Conservation (phyloP, 495 filamentous ascomycete genomes). For the Aspergillus affinis region DNA sequence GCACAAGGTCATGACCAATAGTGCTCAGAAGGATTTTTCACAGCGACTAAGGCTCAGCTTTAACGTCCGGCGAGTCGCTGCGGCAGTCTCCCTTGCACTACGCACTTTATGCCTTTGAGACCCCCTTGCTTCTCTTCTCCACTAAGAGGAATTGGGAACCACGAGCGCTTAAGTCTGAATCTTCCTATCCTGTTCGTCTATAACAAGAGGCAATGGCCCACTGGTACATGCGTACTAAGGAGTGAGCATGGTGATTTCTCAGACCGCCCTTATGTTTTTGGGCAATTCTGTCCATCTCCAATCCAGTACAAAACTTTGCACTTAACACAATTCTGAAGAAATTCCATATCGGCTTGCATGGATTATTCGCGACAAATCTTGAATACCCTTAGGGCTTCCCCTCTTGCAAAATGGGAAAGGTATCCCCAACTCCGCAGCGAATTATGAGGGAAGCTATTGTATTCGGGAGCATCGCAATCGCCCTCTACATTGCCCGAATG, state of each 20-base stretch:
- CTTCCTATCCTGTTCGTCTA: not conserved
- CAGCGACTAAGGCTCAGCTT: not conserved
- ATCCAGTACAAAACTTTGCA: not conserved
- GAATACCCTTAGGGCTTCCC: not conserved
- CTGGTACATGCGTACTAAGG: not conserved
- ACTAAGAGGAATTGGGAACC: not conserved
- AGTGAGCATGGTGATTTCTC: not conserved
- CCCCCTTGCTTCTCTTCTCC: not conserved
- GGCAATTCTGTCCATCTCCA: not conserved
- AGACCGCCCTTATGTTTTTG: not conserved
- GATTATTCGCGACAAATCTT: not conserved
- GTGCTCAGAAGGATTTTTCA: not conserved
- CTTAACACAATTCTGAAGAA: not conserved
- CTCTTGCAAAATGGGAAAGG: constrained; percentile 30
- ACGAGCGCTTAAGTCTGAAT: not conserved
- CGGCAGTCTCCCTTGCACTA: not conserved
- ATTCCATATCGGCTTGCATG: not conserved
- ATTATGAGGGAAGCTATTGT: constrained; percentile 33
- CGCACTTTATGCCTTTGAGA: not conserved
- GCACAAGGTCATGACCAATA: not conserved
- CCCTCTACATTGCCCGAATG: constrained; percentile 36
- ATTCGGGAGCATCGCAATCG: constrained; percentile 35
- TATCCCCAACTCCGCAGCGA: constrained; percentile 33
- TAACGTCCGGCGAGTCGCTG: not conserved
- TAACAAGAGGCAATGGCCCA: not conserved